Base-by-base conservation (phyloP, 2,329 filamentous ascomycete species). In the Didymella lethalis region DNA sequence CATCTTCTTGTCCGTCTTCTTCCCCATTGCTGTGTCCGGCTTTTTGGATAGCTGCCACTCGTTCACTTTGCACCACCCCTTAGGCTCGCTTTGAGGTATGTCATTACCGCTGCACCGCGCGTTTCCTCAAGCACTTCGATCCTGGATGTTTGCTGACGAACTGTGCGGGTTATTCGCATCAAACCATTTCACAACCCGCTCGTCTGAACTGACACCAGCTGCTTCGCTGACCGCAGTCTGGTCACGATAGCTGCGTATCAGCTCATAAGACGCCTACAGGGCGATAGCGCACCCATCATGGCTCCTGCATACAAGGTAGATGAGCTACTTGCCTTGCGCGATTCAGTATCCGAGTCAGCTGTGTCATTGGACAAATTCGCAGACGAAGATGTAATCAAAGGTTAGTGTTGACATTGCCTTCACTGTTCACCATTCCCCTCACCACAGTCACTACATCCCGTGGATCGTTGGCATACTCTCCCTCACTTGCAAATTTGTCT, bases 361-460 rank as follows among this genome's bases (percentile, higher is more conserved):
- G 76, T 79, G 28, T 79, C 77, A 14, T 68, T 79, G 26, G 77
- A 79, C 48, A 77, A 72, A 60, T 79, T 79, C 53, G 71, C 71
- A 16, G 73, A 78, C 54, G 77, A 79, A 63, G 76, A 79, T 54
- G 75, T 73, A 18, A 77, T 79, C 66, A 79, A 77, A 73, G 77
- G 77, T 78, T 52, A 68, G 77, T 69, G 26, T 55, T 36, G 23
- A 47, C 38, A 48, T 54, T 48, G 48, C 57, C 23, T 60, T 64
- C 61, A 65, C 43, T 50, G 23, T 52, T 61, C 56, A 61, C 54
- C 47, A 6, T 52, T 64, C 64, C 64, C 62, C 41, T 59, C 60
- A 48, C 59, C 60, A 59, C 50, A 59, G 43, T 45, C 2, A 6
- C 44, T 44, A 23, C 38, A 25, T 28, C 3, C 25, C 31, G 29